A percentile compares a stretch with the other conserved stretches of the same genome.
Evolutionary conservation across 805 yeast species (phyloP).

Genomic region (Torulaspora indica): DNA sequence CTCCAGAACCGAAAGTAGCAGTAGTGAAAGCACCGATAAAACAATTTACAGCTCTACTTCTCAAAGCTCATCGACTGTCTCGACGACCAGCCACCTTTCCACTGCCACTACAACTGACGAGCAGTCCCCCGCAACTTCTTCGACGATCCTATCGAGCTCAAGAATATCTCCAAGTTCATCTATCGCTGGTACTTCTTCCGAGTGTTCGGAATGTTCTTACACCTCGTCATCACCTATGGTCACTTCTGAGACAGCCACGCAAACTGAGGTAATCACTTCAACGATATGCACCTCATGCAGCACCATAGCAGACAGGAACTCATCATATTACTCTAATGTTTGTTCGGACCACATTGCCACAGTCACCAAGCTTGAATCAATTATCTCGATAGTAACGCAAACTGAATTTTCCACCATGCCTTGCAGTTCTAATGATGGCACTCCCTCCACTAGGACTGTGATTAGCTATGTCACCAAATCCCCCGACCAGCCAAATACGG

Average conservation of each 20-base stretch:
- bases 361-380: neutral
- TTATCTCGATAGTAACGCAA: neutral
- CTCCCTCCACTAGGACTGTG: neutral
- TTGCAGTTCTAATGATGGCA: neutral
- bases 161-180: neutral
- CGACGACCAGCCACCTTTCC: neutral
- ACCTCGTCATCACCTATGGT: neutral
- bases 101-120: neutral
- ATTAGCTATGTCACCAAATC: slow-evolving; percentile 1
- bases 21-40: too few species aligned
- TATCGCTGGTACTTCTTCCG: slow-evolving; percentile 1
- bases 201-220: neutral
- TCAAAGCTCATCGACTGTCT: neutral
- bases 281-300: slow-evolving; percentile 3
- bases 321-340: neutral
- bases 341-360: neutral
- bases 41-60: neutral
- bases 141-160: neutral
- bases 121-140: neutral
- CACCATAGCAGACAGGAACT: neutral
- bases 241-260: neutral
- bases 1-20: neutral
- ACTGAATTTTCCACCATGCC: neutral
- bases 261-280: neutral
- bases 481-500: neutral